These are phyloP conservation scores for Zelonia costaricensis DNA, from an alignment of 208 protist genomes.

Conservation along the genomic window DNA sequence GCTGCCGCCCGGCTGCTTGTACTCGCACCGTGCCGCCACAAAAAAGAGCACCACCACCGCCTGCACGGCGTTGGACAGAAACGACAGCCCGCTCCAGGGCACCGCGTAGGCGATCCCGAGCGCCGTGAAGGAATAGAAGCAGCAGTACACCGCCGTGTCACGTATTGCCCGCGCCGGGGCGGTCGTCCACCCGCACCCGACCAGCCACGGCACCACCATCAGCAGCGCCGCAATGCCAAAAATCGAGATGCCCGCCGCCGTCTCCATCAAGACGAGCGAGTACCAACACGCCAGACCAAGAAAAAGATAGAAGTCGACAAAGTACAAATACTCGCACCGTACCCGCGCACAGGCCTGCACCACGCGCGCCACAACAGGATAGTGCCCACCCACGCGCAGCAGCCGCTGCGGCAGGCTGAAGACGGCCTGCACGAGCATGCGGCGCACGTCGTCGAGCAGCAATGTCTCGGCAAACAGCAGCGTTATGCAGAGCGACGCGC, in stretches of 20 bases:
- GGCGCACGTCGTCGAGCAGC: slow-evolving; percentile 25
- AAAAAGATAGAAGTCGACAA: slow-evolving; percentile 58
- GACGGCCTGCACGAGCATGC: slow-evolving; percentile 17
- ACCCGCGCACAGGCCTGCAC: slow-evolving; percentile 12
- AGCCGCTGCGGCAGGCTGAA: slow-evolving; percentile 23
- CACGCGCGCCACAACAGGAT: not conserved
- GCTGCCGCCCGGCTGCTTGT: slow-evolving; percentile 26
- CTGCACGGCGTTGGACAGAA: slow-evolving; percentile 41
- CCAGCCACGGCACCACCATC: slow-evolving; percentile 21
- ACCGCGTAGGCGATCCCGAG: slow-evolving; percentile 22
- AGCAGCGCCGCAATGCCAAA: slow-evolving; percentile 19
- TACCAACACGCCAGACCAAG: slow-evolving; percentile 49
- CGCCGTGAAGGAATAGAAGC: slow-evolving; percentile 18
- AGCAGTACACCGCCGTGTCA: slow-evolving; percentile 16
- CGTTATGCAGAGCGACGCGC: slow-evolving; percentile 36
- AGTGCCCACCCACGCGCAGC: slow-evolving; percentile 15
- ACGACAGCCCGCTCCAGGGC: slow-evolving; percentile 27
- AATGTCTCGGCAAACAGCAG: slow-evolving; percentile 36
- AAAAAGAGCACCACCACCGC: slow-evolving; percentile 33
- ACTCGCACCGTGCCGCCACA: slow-evolving; percentile 41
- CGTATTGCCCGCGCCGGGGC: slow-evolving; percentile 8
- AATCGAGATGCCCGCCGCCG: slow-evolving; percentile 24
- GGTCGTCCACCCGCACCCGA: slow-evolving; percentile 20
- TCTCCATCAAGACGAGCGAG: slow-evolving; percentile 41
- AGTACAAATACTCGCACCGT: slow-evolving; percentile 38